phyloP scores from a whole-genome alignment of 805 yeast genomes.

The Tetrapisispora fleetii region DNA sequence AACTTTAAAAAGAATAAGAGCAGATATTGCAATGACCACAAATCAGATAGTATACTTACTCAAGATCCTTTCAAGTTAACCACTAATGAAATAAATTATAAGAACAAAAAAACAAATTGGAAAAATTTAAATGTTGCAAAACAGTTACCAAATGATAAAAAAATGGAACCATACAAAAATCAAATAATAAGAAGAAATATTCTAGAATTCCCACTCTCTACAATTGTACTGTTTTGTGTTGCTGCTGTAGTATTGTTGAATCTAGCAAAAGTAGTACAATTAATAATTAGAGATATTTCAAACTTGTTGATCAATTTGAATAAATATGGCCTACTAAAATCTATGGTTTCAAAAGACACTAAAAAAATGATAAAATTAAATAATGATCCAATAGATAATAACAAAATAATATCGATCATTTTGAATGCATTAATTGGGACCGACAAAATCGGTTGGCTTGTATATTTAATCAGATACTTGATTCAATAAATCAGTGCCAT shows the following conservation, averaged over 20 bases:
- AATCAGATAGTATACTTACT: neutral
- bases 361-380: neutral
- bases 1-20: no score
- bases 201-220: conserved; percentile 4
- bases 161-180: neutral
- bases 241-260: neutral
- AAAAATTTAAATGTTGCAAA: neutral
- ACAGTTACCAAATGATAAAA: neutral
- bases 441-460: neutral
- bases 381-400: neutral
- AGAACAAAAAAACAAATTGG: neutral
- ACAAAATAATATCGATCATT: neutral
- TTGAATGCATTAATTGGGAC: neutral
- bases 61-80: neutral
- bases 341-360: neutral
- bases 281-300: conserved; percentile 1
- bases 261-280: neutral
- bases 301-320: neutral
- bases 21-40: no score
- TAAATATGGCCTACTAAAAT: neutral
- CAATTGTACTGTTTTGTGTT: conserved; percentile 2
- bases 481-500: neutral
- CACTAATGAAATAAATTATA: neutral
- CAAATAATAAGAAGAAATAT: conserved; percentile 3
- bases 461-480: neutral